Base-by-base conservation (phyloP, 2,329 filamentous ascomycete genomes). In the Pyrenochaeta sp. region DNA sequence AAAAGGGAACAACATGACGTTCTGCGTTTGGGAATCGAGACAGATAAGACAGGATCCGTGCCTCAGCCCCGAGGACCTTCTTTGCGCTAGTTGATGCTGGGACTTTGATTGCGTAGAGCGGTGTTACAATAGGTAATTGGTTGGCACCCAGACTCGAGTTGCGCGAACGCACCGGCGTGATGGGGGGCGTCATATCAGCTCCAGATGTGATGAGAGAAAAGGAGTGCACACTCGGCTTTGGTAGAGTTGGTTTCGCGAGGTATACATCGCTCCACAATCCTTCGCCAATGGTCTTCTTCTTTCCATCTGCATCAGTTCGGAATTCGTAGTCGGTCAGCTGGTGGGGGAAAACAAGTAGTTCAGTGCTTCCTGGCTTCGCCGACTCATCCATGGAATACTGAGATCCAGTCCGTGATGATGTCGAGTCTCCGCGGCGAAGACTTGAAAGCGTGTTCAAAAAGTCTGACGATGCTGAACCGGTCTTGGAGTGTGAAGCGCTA, bases 211-310 rank as follows among this genome's bases (percentile, higher is more conserved):
- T 20, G 3, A 31, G 27, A 12, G 40, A 41, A 11, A 46, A 29
- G 10, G 42, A 31, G 35, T 55, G 52, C 18, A 57, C 40, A 20
- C 33, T n/a, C 1, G 48, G 41, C 27, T 61, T 58, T 1, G 67
- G 62, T 7, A 63, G 43, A 33, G 50, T 59, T 17, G 64, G 71
- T 9, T n/a, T 61, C 6, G 71, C 74, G 6, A 72, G 60, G 53
- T 72, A 75, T 0, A 76, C 73, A 58, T 74, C 66, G 50, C 73
- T 75, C 74, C 74, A 76, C 14, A 67, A 57, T 10, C 74, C 74
- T 14, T 60, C 61, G 14, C 74, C 74, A 11, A 76, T 66, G 2
- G 58, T 61, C 32, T 60, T 70, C 51, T 66, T 72, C 17, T 60
- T 61, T 4, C 62, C 64, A 11, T 69, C 60, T 4, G 61, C 57